Evolutionary conservation across 2,329 filamentous ascomycete species (phyloP), one percentile per base, ranked within the genome.

Genomic region (Colletotrichum siamense): DNA sequence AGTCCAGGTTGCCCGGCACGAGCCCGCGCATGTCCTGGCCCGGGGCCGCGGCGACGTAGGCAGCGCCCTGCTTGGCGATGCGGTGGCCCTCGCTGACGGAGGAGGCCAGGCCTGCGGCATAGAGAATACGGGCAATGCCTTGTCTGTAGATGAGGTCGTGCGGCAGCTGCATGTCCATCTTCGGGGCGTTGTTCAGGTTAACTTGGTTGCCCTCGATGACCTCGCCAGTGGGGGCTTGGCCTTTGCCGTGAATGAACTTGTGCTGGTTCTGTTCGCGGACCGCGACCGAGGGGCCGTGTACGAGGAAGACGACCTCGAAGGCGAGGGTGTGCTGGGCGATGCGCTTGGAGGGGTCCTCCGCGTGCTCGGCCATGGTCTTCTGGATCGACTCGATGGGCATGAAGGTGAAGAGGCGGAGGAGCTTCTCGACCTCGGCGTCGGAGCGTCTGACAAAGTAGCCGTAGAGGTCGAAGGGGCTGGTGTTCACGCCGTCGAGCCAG

Each of bases 391-490:
- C 82, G 3, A 95, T 80, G 1, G 96, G 94, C 49, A 98, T 85
- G 82, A 99, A 98, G 0, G 97, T 99, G 83, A 99, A 96, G 26
- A 98, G 91, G 82, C 95, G 96, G 55, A 99, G 89, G 77, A 98
- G 94, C 36, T 89, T 90, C 84, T 96, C 94, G 6, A 99, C 92
- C 70, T 98, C 94, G 12, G 91, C 91, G 82, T 99, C 97, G 1
- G 96, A 89, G 0, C 94, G 93, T 67, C 95, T 92, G 78, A 98
- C 89, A 80, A 99, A 97, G 87, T 96, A 98, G 83, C 96, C 89
- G 83, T 99, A 99, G 2, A 99, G 89, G 74, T 99, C 95, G 81
- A 96, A 98, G 0, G 93, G 88, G 34, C 91, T 93, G 2, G 96
- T 98, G 90, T 95, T 91, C 80, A 94, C 92, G 69, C 90, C 89